A percentile compares a stretch with the other conserved stretches of the same genome.
Evolutionary conservation across 2,329 filamentous ascomycete genomes (phyloP).

Genomic region (Cadophora gregata): DNA sequence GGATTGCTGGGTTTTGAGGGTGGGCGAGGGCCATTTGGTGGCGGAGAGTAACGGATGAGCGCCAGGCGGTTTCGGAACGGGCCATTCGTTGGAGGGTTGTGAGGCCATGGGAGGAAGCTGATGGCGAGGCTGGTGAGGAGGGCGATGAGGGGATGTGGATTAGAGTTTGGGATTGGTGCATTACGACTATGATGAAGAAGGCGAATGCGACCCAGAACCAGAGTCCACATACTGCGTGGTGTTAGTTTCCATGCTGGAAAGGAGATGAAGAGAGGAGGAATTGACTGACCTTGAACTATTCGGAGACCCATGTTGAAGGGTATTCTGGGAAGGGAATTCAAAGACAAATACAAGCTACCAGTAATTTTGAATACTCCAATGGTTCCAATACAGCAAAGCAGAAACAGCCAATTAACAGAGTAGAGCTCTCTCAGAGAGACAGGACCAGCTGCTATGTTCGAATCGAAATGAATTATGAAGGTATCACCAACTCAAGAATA

Average conservation of each 20-base stretch:
- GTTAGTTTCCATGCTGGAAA: neutral
- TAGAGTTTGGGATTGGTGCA: constrained; percentile 31
- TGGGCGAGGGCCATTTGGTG: constrained; percentile 36
- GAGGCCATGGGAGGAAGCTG: constrained; percentile 23
- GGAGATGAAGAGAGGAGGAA: neutral
- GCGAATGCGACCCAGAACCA: constrained; percentile 41
- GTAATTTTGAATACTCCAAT: neutral
- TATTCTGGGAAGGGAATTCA: neutral
- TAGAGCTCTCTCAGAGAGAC: neutral
- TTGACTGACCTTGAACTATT: constrained; percentile 35
- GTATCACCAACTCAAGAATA: neutral
- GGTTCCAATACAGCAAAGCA: neutral
- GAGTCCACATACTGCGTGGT: constrained; percentile 34
- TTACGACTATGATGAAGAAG: constrained; percentile 37
- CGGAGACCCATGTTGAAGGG: constrained; percentile 37
- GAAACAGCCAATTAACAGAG: neutral
- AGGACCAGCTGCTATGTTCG: neutral
- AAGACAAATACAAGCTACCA: neutral
- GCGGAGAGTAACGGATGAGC: constrained; percentile 33
- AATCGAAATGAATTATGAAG: neutral
- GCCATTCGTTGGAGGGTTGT: constrained; percentile 35
- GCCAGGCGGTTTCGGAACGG: constrained; percentile 38
- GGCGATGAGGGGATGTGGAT: constrained; percentile 9
- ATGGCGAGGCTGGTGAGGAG: neutral
- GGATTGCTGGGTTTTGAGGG: constrained; percentile 33